Conservation (phyloP, 2,329 filamentous ascomycete genomes). For the Epichloe uncinata region DNA sequence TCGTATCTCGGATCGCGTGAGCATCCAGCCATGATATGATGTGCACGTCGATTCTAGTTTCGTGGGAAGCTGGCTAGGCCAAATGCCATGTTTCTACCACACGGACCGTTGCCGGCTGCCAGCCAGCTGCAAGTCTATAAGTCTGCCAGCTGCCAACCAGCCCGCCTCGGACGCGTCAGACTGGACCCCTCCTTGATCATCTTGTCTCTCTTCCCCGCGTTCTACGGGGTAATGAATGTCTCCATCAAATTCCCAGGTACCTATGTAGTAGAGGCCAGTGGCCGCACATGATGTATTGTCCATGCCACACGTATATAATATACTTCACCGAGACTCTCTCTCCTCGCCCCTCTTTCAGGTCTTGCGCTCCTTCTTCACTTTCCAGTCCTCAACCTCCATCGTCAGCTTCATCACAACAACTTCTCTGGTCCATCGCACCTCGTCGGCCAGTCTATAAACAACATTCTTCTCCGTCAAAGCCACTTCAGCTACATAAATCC, state of each 20-base stretch:
- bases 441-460: not conserved
- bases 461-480: not conserved
- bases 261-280: too few relatives aligned
- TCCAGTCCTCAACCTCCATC: not conserved
- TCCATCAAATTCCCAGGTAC: not conserved
- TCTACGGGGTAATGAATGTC: not conserved
- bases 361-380: too few relatives aligned
- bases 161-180: not conserved
- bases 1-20: too few relatives aligned
- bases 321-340: too few relatives aligned
- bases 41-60: too few relatives aligned
- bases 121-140: not conserved
- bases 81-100: not conserved
- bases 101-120: not conserved
- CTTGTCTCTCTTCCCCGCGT: not conserved
- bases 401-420: not conserved
- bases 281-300: too few relatives aligned
- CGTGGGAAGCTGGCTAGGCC: too few relatives aligned
- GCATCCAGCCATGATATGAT: too few relatives aligned
- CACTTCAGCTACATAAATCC: not conserved
- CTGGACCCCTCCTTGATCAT: too few relatives aligned
- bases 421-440: not conserved
- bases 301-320: too few relatives aligned
- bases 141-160: not conserved
- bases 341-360: too few relatives aligned